Percentiles rank a stretch among this genome's conserved stretches.
phyloP scores from a whole-genome alignment of 2,329 filamentous ascomycete species.

The Cryphonectria carpinicola region DNA sequence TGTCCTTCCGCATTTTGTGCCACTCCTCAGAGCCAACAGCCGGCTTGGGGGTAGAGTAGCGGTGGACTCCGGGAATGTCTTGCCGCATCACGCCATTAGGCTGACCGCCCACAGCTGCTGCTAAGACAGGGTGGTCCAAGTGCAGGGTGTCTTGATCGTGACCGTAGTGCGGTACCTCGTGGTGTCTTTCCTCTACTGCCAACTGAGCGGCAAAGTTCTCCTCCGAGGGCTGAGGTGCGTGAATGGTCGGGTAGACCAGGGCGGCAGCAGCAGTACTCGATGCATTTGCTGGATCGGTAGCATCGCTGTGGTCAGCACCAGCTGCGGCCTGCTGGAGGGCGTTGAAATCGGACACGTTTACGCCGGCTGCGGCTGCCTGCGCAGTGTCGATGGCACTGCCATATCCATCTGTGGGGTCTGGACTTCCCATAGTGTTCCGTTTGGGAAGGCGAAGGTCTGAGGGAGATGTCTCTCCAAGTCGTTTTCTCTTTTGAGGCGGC shows the following conservation, averaged over 20 bases:
- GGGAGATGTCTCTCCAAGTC: constrained; percentile 25
- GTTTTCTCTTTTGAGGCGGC: constrained; percentile 28
- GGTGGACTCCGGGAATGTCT: constrained; percentile 38
- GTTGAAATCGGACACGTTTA: constrained; percentile 59
- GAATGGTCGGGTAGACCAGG: constrained; percentile 63
- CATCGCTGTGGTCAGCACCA: constrained; percentile 47
- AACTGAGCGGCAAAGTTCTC: constrained; percentile 63
- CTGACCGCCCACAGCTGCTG: constrained; percentile 14
- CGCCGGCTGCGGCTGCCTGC: constrained; percentile 54
- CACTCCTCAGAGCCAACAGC: constrained; percentile 96
- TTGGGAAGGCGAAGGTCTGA: constrained; percentile 27
- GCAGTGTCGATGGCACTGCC: constrained; percentile 26
- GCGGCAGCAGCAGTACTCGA: constrained; percentile 64
- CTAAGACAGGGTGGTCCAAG: constrained; percentile 27
- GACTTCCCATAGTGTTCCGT: constrained; percentile 24
- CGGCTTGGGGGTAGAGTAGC: constrained; percentile 66
- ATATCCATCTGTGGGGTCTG: constrained; percentile 27
- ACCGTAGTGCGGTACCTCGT: constrained; percentile 37
- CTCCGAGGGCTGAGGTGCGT: constrained; percentile 61
- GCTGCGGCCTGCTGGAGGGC: constrained; percentile 59
- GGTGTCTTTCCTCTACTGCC: constrained; percentile 44
- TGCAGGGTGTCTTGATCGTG: constrained; percentile 38
- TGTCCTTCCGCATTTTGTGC: constrained; percentile 96
- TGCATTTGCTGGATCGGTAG: constrained; percentile 55
- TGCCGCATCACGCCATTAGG: constrained; percentile 30